These are phyloP conservation scores for Phoma herbarum DNA, from an alignment of 2,329 filamentous ascomycete species.

Conservation along the genomic window DNA sequence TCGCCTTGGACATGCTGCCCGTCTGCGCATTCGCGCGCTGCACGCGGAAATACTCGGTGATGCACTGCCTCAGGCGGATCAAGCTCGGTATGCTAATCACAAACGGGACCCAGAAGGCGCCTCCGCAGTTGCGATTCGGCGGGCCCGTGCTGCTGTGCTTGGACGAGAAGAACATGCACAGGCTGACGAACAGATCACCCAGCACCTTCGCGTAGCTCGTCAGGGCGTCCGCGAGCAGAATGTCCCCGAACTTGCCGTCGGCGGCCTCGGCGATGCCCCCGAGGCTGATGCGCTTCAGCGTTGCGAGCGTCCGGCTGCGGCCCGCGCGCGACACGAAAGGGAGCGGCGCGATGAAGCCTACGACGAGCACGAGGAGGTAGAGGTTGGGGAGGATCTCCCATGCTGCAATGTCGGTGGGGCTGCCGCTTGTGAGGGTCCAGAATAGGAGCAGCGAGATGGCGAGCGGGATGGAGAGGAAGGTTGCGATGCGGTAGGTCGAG, in stretches of 20 bases:
- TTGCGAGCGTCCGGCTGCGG: constrained; percentile 77
- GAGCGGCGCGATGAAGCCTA: constrained; percentile 77
- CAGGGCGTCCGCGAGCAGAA: constrained; percentile 90
- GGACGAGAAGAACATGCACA: constrained; percentile 87
- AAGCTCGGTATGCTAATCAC: constrained; percentile 83
- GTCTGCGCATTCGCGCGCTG: constrained; percentile 59
- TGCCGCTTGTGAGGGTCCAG: constrained; percentile 80
- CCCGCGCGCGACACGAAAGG: constrained; percentile 74
- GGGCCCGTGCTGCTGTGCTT: constrained; percentile 77
- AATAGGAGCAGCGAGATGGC: constrained; percentile 78
- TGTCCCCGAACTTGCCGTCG: constrained; percentile 94
- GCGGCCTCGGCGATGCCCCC: constrained; percentile 86
- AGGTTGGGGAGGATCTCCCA: constrained; percentile 89
- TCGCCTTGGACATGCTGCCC: constrained; percentile 52
- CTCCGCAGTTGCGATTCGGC: constrained; percentile 84
- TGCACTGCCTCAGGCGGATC: constrained; percentile 89
- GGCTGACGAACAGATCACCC: constrained; percentile 84
- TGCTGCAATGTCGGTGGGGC: constrained; percentile 72
- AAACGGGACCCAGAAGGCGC: constrained; percentile 79
- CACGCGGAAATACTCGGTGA: constrained; percentile 85
- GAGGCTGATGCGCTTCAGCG: constrained; percentile 78
- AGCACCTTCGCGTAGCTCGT: constrained; percentile 95
- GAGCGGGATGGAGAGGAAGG: constrained; percentile 76
- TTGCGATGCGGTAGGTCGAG: constrained; percentile 86
- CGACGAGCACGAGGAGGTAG: constrained; percentile 76